These are phyloP conservation scores for Krasilnikovozyma curviuscula DNA, from an alignment of 768 basidiomycete species.

Conservation along the genomic window DNA sequence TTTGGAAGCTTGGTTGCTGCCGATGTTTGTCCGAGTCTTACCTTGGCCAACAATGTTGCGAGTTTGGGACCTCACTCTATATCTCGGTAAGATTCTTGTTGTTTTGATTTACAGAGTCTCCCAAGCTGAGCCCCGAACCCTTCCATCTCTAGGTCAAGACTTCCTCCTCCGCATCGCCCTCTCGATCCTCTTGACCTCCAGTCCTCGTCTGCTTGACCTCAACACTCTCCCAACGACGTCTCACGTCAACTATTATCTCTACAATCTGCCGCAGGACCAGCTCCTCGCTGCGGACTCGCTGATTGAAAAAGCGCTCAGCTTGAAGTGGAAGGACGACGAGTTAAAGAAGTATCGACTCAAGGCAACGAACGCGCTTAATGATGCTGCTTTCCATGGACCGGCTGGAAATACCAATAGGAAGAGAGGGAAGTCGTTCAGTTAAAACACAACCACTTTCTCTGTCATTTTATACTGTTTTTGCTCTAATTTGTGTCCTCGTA, in stretches of 20 bases:
- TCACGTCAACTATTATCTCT: constrained; percentile 1
- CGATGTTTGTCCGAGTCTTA: constrained; percentile 9
- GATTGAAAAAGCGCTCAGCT: not conserved
- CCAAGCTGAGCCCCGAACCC: not conserved
- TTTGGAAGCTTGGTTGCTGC: constrained; percentile 5
- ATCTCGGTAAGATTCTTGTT: not conserved
- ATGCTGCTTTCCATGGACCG: not conserved
- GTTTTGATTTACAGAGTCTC: not conserved
- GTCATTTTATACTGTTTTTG: not conserved
- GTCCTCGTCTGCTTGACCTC: not conserved
- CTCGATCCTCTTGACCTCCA: not conserved
- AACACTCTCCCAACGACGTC: not conserved
- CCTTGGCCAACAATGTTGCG: constrained; percentile 4
- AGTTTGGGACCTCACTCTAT: not conserved
- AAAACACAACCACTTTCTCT: not conserved
- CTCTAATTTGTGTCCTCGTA: not conserved
- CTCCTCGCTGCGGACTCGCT: constrained; percentile 2
- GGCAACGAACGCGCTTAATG: not conserved
- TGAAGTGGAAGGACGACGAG: constrained; percentile 8
- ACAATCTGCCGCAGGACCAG: constrained; percentile 1
- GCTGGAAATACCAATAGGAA: not conserved
- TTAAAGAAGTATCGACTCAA: not conserved
- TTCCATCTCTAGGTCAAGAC: not conserved
- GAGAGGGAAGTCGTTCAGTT: not conserved
- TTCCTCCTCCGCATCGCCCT: constrained; percentile 8